Evolutionary conservation across 2,329 filamentous ascomycete species (phyloP), one percentile per base, ranked within the genome.

Genomic region (Fusarium austroafricanum): DNA sequence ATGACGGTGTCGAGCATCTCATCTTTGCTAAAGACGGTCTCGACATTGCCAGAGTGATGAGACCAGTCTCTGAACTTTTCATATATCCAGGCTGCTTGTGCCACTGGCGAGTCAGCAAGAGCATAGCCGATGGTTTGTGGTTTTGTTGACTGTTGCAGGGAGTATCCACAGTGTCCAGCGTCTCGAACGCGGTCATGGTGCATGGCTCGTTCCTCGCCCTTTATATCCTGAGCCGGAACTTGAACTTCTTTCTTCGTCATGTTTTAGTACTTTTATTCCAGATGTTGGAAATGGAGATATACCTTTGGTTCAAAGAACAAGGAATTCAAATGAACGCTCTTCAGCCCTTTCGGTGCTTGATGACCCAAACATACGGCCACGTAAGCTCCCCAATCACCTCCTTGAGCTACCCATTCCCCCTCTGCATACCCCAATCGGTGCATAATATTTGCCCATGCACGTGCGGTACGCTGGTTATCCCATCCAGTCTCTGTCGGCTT

Each of bases 51-150:
- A 12, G 55, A 43, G 28, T 61, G 49, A 15, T 63, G 49, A 35
- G 55, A 50, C 60, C 60, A 63, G 8, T 63, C 60, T 20, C 11
- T 33, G 18, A 49, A 63, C 14, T 63, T 63, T 35, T 63, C 60
- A 10, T 61, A 55, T 6, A 63, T 44, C 56, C 60, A 63, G 5
- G 60, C 56, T 3, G 55, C 60, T 20, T 63, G 55, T 10, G 55
- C 60, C 1, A 63, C 43, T 2, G 60, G 55, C 3, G 60, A 63
- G n/a, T 63, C 60, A 18, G 49, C 38, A 10, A 63, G 60, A 5
- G 29, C 60, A 6, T 63, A 63, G 4, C 60, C 60, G 1, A 63
- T 9, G 5, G 60, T 63, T 14, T 63, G 60, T 1, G 60, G 60
- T 35, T 29, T 61, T 0, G 60, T 63, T 10, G 56, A 50, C 7